A percentile compares a stretch with the other conserved stretches of the same genome.
phyloP scores from a whole-genome alignment of 1,284 basidiomycete genomes.

The Melampsora abietis-canadensis region DNA sequence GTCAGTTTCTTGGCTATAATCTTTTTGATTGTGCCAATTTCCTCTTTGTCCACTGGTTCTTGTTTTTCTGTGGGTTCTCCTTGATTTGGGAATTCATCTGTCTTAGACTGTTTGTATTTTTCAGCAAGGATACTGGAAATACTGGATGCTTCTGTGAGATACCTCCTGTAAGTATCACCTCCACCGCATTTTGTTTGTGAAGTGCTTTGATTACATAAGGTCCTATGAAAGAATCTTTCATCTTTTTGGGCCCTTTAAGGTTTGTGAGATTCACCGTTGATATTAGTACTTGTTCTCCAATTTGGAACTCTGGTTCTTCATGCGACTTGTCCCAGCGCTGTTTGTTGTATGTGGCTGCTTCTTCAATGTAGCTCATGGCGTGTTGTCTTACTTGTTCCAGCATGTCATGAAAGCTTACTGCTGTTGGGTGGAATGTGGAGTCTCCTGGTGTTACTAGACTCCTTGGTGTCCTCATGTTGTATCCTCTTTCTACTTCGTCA shows the following conservation, averaged over 20 bases:
- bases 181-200: not conserved
- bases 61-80: too few relatives aligned
- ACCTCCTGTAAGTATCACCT: not conserved
- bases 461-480: not conserved
- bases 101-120: not conserved
- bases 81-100: too few relatives aligned
- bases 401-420: not conserved
- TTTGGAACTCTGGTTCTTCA: not conserved
- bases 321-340: not conserved
- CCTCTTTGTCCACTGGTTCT: too few relatives aligned
- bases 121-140: not conserved
- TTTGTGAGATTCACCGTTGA: conserved; percentile 19
- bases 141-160: not conserved
- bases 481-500: not conserved
- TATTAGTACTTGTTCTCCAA: conserved; percentile 4
- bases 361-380: not conserved
- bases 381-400: not conserved
- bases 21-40: too few relatives aligned
- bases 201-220: conserved; percentile 12
- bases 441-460: not conserved
- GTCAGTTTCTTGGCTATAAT: too few relatives aligned
- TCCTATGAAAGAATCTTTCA: conserved; percentile 25
- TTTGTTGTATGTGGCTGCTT: not conserved
- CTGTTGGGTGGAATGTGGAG: not conserved
- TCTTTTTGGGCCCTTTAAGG: not conserved